Base-by-base conservation (phyloP, 129 eudicot genomes). In the Chrysanthemum lavandulifolium region DNA sequence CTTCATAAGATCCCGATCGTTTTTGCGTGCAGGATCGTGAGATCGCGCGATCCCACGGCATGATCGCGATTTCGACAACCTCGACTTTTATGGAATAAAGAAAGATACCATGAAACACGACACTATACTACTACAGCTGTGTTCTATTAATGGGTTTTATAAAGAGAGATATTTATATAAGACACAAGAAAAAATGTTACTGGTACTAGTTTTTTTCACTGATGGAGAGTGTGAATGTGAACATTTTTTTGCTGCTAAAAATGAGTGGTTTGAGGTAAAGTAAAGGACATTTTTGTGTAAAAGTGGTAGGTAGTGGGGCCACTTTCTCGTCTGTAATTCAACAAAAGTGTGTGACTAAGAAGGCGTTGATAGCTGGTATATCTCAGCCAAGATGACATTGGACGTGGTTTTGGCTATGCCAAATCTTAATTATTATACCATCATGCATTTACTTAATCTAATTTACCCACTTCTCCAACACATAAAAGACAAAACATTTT, bases 101-200 rank as follows among this genome's bases (percentile, higher is more conserved):
- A 78, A 78, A 64, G 77, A 58, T 72, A 71, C 73, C 77, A 78
- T 64, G 68, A 71, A 64, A 52, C 68, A 76, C 74, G 66, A 72
- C 43, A 63, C 79, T 48, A 60, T 74, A 76, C 14, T 62, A 54
- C 73, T 78, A 71, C 77, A 78, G 82, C 82, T 78, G 82, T 78
- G 77, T 78, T 65, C 77, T 71, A 72, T 59, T 78, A 71, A 78
- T 56, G 77, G 73, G 60, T 56, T 56, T 16, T 62, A 1, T 0
- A 23, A 23, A 23, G 25, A 23, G 45, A 16, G 61, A 65, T 16
- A 40, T 55, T 53, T 64, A 31, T 2, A 54, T 36, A 63, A 62
- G 31, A 5, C 12, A 45, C n/a, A 51, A 29, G 33, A 14, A 62
- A 25, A 45, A 54, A 5, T 25, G 67, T 53, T 78, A n/a, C n/a